Base-by-base conservation (phyloP, 768 basidiomycete genomes). In the Termitomyces eurrhizus region DNA sequence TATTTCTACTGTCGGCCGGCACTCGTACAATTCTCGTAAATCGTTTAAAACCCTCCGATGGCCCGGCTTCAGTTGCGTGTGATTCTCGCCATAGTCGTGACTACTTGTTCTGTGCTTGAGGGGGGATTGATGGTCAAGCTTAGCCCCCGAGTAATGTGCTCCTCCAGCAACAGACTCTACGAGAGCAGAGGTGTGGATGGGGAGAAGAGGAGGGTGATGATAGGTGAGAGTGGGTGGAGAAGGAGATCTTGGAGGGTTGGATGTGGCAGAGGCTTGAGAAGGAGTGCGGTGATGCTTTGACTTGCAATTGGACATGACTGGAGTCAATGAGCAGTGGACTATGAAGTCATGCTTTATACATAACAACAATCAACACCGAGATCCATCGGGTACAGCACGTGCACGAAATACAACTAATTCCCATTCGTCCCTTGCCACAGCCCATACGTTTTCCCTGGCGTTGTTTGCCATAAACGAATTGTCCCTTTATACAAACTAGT, bases 391-490 rank as follows among this genome's bases (percentile, higher is more conserved):
- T 60, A 13, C 61, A 39, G 39, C 60, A 54, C 58, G 18, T 32
- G 29, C 11, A 21, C 9, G 5, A 21, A 35, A 51, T 42, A 41
- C 18, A 18, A 54, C 72, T 72, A 79, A 64, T 74, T 74, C 61
- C 77, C 78, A 62, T 80, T 83, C 46, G 66, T 37, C 64, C 89
- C 89, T 74, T 90, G 88, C 91, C 91, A 98, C 63, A 97, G 78
- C 51, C 96, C 96, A 68, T 98, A 98, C 8, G 84, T 82, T 73
- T 92, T 96, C 12, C 92, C 90, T 11, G 95, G 95, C 9, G 86
- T 93, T n/a, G 92, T 96, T 76, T 97, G 96, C 95, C 95, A 98
- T 58, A 98, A 77, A 49, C 96, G 87, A 68, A 98, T 96, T 5
- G 96, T 98, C 48, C 94, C 92, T 92, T 69, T 24, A 11, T 29